phyloP scores from a whole-genome alignment of 805 yeast genomes.

The Blastobotrys peoriensis region DNA sequence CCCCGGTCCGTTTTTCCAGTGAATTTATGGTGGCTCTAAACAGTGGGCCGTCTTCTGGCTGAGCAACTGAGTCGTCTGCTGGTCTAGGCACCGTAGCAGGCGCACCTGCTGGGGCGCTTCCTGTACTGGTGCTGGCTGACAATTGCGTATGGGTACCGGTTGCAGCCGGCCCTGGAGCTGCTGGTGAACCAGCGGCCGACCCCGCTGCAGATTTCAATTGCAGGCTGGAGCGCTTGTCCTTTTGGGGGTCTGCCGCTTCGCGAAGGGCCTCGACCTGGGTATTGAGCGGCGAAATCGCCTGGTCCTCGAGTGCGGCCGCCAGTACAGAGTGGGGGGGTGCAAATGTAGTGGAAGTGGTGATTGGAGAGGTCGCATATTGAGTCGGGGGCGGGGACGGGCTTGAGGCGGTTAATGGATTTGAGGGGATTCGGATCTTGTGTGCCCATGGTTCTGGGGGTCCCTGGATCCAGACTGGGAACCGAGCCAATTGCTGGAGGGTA shows the following conservation, averaged over 20 bases:
- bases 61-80: conserved; percentile 25
- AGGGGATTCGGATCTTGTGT: not conserved
- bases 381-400: conserved; percentile 6
- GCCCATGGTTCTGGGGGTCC: conserved; percentile 9
- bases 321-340: not conserved
- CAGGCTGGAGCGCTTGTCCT: too few relatives aligned
- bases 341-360: not conserved
- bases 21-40: conserved; percentile 36
- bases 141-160: not conserved
- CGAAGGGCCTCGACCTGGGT: not conserved
- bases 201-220: not conserved
- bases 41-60: conserved; percentile 40
- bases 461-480: conserved; percentile 31
- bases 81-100: conserved; percentile 24
- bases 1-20: conserved; percentile 33
- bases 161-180: not conserved
- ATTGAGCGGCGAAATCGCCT: not conserved
- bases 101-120: conserved; percentile 10
- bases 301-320: not conserved
- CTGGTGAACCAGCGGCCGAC: not conserved
- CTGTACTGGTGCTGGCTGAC: not conserved
- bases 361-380: not conserved
- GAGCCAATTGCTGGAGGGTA: conserved; percentile 26
- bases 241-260: too few relatives aligned
- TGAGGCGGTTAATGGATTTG: conserved; percentile 1